Conservation (phyloP, 345 rosid species). For the Cardamine resedifolia region DNA sequence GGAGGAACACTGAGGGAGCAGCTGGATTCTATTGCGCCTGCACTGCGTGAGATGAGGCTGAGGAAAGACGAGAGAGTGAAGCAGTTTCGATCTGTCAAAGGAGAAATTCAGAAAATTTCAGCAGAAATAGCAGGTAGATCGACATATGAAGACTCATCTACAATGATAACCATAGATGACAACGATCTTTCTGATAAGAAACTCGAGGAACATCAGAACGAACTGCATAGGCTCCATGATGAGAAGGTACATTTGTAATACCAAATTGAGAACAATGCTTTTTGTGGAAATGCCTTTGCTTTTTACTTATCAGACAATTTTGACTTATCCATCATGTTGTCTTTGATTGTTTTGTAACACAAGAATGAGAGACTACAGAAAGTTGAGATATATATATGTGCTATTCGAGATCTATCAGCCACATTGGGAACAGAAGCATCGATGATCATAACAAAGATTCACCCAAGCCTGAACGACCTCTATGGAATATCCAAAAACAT, state of each 20-base stretch:
- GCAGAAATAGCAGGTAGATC: constrained; percentile 87
- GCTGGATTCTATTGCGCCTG: constrained; percentile 89
- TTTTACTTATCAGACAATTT: constrained; percentile 9
- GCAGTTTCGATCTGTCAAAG: constrained; percentile 71
- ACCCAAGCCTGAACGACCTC: constrained; percentile 85
- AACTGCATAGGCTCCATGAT: constrained; percentile 74
- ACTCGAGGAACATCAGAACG: constrained; percentile 84
- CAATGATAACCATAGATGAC: constrained; percentile 64
- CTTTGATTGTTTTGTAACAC: constrained; percentile 9
- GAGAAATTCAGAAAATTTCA: constrained; percentile 78
- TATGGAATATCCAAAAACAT: constrained; percentile 94
- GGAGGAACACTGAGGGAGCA: constrained; percentile 84
- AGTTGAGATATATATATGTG: constrained; percentile 72
- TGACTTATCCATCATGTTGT: constrained; percentile 11
- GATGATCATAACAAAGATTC: constrained; percentile 92
- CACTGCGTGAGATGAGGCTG: constrained; percentile 78
- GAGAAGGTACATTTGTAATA: constrained; percentile 66
- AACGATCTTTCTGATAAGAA: constrained; percentile 88
- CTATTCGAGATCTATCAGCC: constrained; percentile 62
- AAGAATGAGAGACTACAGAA: constrained; percentile 85
- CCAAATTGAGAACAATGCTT: not conserved
- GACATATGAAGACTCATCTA: constrained; percentile 61
- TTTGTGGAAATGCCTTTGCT: not conserved
- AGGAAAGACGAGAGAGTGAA: constrained; percentile 87
- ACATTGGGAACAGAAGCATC: constrained; percentile 92